A percentile compares a stretch with the other conserved stretches of the same genome.
phyloP scores from a whole-genome alignment of 2,329 filamentous ascomycete genomes.

The Hirsutella thompsonii region DNA sequence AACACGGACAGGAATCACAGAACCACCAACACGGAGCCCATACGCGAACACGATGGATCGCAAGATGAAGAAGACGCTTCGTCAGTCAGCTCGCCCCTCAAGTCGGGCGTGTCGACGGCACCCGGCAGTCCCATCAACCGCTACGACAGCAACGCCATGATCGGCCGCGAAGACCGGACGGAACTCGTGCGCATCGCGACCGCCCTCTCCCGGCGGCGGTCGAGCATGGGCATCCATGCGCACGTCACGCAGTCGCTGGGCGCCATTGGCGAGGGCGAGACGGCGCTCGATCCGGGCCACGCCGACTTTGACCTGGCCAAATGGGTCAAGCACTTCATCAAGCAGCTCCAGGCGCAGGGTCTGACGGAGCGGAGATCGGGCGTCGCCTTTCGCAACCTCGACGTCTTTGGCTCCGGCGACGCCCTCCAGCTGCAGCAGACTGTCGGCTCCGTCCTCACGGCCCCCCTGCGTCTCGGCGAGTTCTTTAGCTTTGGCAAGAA shows the following conservation, averaged over 20 bases:
- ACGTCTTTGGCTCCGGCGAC: constrained; percentile 52
- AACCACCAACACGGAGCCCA: not conserved
- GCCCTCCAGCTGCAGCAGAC: constrained; percentile 58
- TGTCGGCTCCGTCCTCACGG: constrained; percentile 43
- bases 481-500: constrained; percentile 33
- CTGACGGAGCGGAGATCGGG: constrained; percentile 41
- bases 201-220: constrained; percentile 21
- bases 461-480: constrained; percentile 45
- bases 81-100: not conserved
- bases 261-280: constrained; percentile 14
- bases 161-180: constrained; percentile 19
- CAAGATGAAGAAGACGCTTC: not conserved
- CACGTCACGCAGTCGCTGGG: constrained; percentile 8
- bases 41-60: not conserved
- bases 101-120: not conserved
- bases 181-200: constrained; percentile 28
- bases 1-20: no score
- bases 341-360: constrained; percentile 38
- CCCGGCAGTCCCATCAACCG: not conserved
- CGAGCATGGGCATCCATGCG: constrained; percentile 9
- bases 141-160: constrained; percentile 5
- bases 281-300: constrained; percentile 23
- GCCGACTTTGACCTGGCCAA: constrained; percentile 26
- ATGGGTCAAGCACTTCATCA: constrained; percentile 26
- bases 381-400: constrained; percentile 51